A percentile compares a stretch with the other conserved stretches of the same genome.
These are phyloP conservation scores for Gastrodia elata DNA, from an alignment of 106 monocot genomes.

Conservation along the genomic window DNA sequence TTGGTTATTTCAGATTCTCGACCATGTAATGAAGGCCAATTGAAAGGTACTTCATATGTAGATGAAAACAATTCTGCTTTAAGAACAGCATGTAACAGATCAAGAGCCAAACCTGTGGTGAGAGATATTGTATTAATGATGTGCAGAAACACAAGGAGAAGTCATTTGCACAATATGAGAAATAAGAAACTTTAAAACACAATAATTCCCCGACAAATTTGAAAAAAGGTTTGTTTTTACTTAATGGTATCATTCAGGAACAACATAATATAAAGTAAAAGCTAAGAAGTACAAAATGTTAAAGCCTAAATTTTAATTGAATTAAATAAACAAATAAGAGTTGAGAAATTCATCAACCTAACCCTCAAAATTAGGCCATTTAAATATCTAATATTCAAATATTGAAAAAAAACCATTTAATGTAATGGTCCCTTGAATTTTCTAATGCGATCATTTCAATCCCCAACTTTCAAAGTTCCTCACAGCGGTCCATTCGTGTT, in stretches of 20 bases:
- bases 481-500: too few species aligned
- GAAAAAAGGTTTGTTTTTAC: neutral
- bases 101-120: constrained; percentile 18
- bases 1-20: constrained; percentile 19
- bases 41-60: constrained; percentile 24
- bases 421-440: too few species aligned
- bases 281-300: neutral
- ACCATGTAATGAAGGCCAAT: constrained; percentile 12
- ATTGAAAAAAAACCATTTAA: too few species aligned
- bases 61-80: constrained; percentile 38
- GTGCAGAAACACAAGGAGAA: neutral
- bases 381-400: too few species aligned
- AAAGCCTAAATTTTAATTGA: neutral
- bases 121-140: neutral
- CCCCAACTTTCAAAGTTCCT: too few species aligned
- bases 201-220: neutral
- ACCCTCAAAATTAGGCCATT: too few species aligned
- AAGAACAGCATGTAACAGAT: constrained; percentile 31
- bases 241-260: neutral
- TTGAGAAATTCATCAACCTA: too few species aligned
- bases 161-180: neutral
- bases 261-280: too few species aligned
- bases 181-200: neutral
- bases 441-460: too few species aligned
- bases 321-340: neutral